Evolutionary conservation across 768 basidiomycete genomes (phyloP), one percentile per base, ranked within the genome.

Genomic region (Tulasnella sp.): DNA sequence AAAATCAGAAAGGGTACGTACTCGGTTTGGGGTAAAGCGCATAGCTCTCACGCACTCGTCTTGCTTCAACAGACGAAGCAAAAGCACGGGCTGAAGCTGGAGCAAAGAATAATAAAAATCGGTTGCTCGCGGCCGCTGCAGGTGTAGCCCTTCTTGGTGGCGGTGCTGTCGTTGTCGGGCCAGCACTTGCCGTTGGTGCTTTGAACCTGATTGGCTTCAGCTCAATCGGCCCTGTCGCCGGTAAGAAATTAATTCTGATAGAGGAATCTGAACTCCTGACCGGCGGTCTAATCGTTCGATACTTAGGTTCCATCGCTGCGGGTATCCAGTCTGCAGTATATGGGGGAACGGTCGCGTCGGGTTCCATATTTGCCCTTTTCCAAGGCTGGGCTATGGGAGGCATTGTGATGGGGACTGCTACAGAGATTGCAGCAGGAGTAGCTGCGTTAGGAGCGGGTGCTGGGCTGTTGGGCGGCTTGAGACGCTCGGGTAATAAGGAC

Each of bases 341-440:
- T 29, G 72, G 72, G 19, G 72, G 39, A 14, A 19, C 45, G 1
- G 45, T 72, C 2, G 19, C 38, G 2, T 22, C 72, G 1, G 72
- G 72, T 1, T 45, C 42, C 7, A 15, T 36, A 0, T 72, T 72
- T 29, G 72, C 72, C 0, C 39, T 52, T 12, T 45, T 22, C 52
- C 72, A 72, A 25, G 12, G 37, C 19, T 39, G 40, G 19, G 72
- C 72, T 9, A 72, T 72, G 72, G 72, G 72, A 22, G 72, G 72
- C 14, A 54, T 72, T 19, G 19, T 25, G 14, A 40, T 72, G 1
- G 72, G 37, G 36, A 31, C 36, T 22, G 37, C 42, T 52, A 6
- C 45, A 22, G 38, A 72, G 42, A 19, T 72, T 12, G 72, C 72
- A 7, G 72, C 72, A n/a, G 72, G 42, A 17, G 38, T 42, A 40